Conservation (phyloP, 306 rosid species). For the Quercus wislizeni region DNA sequence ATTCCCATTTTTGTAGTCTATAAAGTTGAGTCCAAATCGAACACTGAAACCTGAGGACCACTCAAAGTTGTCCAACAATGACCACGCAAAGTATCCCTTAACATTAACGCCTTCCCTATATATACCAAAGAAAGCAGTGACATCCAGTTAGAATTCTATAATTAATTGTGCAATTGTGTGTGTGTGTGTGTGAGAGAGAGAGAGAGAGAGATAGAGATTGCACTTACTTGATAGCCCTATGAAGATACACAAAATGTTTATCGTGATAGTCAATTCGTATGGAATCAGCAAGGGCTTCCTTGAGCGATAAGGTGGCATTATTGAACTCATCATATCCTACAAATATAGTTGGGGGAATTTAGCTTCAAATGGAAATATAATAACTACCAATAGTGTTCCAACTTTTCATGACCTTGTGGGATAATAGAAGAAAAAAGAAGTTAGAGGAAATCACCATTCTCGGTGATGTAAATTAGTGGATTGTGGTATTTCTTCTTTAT, state of each 20-base stretch:
- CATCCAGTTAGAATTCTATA: not conserved
- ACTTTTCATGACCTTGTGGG: not conserved
- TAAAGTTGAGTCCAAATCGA: constrained; percentile 59
- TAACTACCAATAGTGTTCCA: not conserved
- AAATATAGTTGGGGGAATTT: not conserved
- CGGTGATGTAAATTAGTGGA: constrained; percentile 61
- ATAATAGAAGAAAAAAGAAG: not conserved
- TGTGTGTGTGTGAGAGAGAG: not conserved
- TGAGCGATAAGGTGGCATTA: constrained; percentile 37
- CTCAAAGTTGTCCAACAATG: constrained; percentile 65
- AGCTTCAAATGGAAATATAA: constrained; percentile 8
- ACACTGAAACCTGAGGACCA: constrained; percentile 54
- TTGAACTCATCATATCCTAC: constrained; percentile 57
- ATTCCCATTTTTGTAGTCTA: constrained; percentile 52
- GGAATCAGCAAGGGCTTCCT: constrained; percentile 30
- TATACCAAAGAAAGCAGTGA: not conserved
- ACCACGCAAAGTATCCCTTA: constrained; percentile 74
- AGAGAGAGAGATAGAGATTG: not conserved
- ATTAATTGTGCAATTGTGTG: not conserved
- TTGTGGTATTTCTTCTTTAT: constrained; percentile 42
- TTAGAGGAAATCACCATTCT: constrained; percentile 44
- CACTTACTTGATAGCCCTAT: constrained; percentile 53
- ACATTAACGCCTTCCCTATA: constrained; percentile 57
- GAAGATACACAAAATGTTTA: constrained; percentile 41
- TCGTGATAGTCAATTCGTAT: constrained; percentile 39